Base-by-base conservation (phyloP, 2,329 filamentous ascomycete genomes). In the Immersiporthe knoxdaviesiana region DNA sequence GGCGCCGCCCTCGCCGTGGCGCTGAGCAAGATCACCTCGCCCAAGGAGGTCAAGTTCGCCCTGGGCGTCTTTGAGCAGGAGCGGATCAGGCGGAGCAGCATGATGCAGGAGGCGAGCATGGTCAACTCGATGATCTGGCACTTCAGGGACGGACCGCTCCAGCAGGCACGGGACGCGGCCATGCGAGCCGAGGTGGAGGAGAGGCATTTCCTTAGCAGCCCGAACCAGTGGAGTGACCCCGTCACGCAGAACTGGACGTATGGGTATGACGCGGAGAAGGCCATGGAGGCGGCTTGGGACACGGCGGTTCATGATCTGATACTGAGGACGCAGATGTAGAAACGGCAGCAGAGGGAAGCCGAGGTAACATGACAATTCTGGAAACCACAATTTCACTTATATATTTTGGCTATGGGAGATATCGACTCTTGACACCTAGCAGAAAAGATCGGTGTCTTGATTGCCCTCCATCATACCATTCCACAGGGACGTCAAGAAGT, bases 201-300 rank as follows among this genome's bases (percentile, higher is more conserved):
- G 0, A 62, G 70, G 16, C 74, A 73, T 0, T 83, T 82, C 59
- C 58, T 72, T 0, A 75, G 76, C 52, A 85, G 82, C 60, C 75
- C 82, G 0, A 84, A 85, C 66, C 82, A 84, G 74, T 85, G 82
- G 82, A 82, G 78, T 63, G 83, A 85, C 73, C 82, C 81, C 0
- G 74, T 79, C 0, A 84, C 82, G 0, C 81, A 83, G 71, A 71
- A 74, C 24, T 85, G 83, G 83, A 81, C 80, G 8, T 85, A 84
- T 74, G 82, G 81, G 0, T 84, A 85, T 74, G 82, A 85, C 75
- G 79, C 81, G 0, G 81, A 83, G 70, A 68, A 70, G 35, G 78
- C 75, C 16, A 77, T 83, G 70, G 74, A 77, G 60, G 70, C 74
- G 58, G 75, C 72, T 2, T 81, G 77, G 75, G 56, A 68, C 4